A percentile compares a stretch with the other conserved stretches of the same genome.
These are phyloP conservation scores for Ustilago curta DNA, from an alignment of 1,284 basidiomycete species.

Conservation along the genomic window DNA sequence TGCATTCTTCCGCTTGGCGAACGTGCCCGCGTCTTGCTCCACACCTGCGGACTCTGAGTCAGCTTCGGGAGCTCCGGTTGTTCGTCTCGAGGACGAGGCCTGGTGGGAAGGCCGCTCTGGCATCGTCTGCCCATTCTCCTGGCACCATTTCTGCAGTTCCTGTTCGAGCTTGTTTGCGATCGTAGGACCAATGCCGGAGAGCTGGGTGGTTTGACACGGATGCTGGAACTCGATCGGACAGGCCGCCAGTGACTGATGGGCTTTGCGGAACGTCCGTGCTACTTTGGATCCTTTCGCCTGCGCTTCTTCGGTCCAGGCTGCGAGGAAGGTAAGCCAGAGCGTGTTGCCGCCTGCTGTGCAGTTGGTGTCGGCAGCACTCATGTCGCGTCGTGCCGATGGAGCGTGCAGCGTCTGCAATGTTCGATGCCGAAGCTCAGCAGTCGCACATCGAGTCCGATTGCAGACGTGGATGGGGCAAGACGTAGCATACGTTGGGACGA, in stretches of 20 bases:
- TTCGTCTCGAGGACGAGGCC: constrained; percentile 15
- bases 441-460: background rate
- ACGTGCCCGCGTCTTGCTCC: background rate
- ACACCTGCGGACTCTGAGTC: background rate
- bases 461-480: no score
- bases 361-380: constrained; percentile 14
- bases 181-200: constrained; percentile 58
- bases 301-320: constrained; percentile 58
- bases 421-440: background rate
- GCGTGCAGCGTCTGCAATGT: background rate
- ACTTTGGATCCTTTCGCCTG: constrained; percentile 55
- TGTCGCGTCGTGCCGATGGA: background rate
- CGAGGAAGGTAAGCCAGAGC: constrained; percentile 60
- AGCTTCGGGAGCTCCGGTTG: background rate
- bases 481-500: no score
- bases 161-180: constrained; percentile 58
- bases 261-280: constrained; percentile 55
- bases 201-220: constrained; percentile 58
- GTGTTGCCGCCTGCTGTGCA: constrained; percentile 43
- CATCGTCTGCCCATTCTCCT: constrained; percentile 39
- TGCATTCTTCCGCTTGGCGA: constrained; percentile 20
- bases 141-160: constrained; percentile 59
- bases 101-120: constrained; percentile 41
- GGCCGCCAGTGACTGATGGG: constrained; percentile 52
- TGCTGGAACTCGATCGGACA: constrained; percentile 55